Base-by-base conservation (phyloP, 768 basidiomycete species). In the Mycena filopes region DNA sequence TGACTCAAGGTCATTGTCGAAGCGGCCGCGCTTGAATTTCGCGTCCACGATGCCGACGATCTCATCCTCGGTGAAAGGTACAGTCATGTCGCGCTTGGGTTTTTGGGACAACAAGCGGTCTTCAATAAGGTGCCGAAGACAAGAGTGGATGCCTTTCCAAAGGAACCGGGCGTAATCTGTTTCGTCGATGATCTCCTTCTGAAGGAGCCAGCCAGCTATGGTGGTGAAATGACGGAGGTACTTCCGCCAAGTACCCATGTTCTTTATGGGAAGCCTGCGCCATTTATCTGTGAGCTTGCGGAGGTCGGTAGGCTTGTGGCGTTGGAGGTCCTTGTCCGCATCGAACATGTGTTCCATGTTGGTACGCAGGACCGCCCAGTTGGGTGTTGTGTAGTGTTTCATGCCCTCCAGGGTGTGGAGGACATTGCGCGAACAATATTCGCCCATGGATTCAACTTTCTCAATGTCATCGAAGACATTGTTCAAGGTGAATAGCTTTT, bases 291-390 rank as follows among this genome's bases (percentile, higher is more conserved):
- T 48, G 33, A 58, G 56, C n/a, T 58, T 58, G 3, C 23, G n/a
- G 1, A 58, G 20, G 28, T 58, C 56, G 2, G 2, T 2, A 7
- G 45, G 56, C 3, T 16, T 21, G 12, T 58, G 56, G 9, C 46
- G 31, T n/a, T 48, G 56, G 8, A 25, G 5, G 40, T 58, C 56
- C 20, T 48, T 46, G 46, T 58, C 56, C 11, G 46, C 56, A 23
- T 58, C 56, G 36, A 58, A 58, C 29, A 58, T 58, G 11, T 10
- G 5, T 5, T 45, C n/a, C 55, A 56, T 56, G 5, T 56, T n/a
- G 9, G 21, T 56, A 13, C 8, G 4, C 1, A 56, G 42, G 4
- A 56, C 20, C n/a, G 41, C 7, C 55, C 55, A 56, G 28, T 46
- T 21, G 4, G 43, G 55, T 11, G 21, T 56, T 4, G 43, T 12